Evolutionary conservation across 306 rosid genomes (phyloP).

Genomic region (Canavalia gladiata): DNA sequence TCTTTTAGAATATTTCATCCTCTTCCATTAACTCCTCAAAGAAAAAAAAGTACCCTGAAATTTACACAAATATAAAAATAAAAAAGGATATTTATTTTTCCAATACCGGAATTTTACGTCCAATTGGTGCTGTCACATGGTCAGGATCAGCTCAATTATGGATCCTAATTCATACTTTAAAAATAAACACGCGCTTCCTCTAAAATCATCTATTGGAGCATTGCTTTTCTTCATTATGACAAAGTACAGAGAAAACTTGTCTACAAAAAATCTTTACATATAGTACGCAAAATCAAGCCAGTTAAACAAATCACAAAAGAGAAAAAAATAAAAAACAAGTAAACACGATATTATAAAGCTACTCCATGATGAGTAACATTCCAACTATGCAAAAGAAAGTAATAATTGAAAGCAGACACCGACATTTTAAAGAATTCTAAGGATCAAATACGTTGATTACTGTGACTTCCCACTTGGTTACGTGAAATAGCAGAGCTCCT

Average conservation of each 20-base stretch:
- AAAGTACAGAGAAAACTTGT: slow-evolving; percentile 31
- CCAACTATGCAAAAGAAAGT: slow-evolving; percentile 56
- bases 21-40: slow-evolving; percentile 24
- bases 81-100: slow-evolving; percentile 19
- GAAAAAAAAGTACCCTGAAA: background rate
- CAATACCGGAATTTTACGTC: background rate
- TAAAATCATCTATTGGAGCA: background rate
- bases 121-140: slow-evolving; percentile 5
- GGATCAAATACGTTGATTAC: slow-evolving; percentile 38
- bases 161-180: slow-evolving; percentile 6
- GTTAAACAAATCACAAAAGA: slow-evolving; percentile 23
- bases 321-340: slow-evolving; percentile 17
- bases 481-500: slow-evolving; percentile 41
- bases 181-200: slow-evolving; percentile 8
- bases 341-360: slow-evolving; percentile 49
- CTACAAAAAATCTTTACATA: background rate
- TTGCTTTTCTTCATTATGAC: slow-evolving; percentile 32
- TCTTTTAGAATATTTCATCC: slow-evolving; percentile 34
- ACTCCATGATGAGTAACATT: slow-evolving; percentile 55
- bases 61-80: background rate
- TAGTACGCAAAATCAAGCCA: slow-evolving; percentile 3
- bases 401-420: slow-evolving; percentile 56
- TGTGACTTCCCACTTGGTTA: slow-evolving; percentile 45
- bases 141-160: slow-evolving; percentile 21
- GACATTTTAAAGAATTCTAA: slow-evolving; percentile 38